Base-by-base conservation (phyloP, 2,329 filamentous ascomycete species). In the Cytospora mali region DNA sequence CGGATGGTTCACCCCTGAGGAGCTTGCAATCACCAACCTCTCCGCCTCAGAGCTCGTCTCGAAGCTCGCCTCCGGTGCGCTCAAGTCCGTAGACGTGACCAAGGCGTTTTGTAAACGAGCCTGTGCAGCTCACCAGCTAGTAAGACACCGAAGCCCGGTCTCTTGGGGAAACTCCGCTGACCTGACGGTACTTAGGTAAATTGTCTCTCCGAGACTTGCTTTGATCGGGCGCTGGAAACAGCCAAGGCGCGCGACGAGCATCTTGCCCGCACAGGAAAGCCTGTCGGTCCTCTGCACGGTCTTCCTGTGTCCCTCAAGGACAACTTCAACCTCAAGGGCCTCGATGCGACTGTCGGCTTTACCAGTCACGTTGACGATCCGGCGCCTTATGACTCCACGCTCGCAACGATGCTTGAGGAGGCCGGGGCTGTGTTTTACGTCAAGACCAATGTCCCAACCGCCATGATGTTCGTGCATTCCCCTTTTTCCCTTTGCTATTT, bases 231-330 rank as follows among this genome's bases (percentile, higher is more conserved):
- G 5, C 69, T 88, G 2, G 63, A 71, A 2, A 78, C 75, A 2
- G 86, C 85, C 0, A 71, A 71, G 39, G 68, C 73, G 3, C 74
- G 82, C 1, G 86, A 89, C 68, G 75, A 76, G n/a, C 73, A 85
- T 63, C 67, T 84, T 1, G 73, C 74, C n/a, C 68, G 68, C 33
- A 81, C 80, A 1, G 79, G 81, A 11, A 74, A 81, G 42, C 73
- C 77, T 0, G 25, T 78, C 0, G 89, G 89, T 0, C 88, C 88
- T 2, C 79, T 92, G 1, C 89, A 92, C 72, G 89, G 71, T 63
- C 77, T 89, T 1, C 86, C 86, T 3, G 74, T 88, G 31, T 86
- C 87, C 0, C 79, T 92, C 53, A 92, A 92, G 69, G 89, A 92
- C 74, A 87, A 88, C 69, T 88, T 91, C 77, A 82, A 90, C 62